phyloP scores from a whole-genome alignment of 805 yeast genomes.

The Spathaspora sp. region DNA sequence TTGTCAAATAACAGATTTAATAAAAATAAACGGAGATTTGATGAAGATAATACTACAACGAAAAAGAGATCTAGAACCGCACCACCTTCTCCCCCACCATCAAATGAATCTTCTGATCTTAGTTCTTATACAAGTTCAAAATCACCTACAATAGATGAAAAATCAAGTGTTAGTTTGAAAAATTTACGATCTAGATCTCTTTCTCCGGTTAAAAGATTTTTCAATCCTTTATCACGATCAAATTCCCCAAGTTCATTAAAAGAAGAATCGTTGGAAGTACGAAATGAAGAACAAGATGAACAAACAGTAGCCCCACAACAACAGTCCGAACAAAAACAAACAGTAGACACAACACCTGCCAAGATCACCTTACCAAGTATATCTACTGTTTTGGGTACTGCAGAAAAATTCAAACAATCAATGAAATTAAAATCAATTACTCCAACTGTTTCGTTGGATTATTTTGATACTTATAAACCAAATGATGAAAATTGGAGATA shows the following conservation, averaged over 20 bases:
- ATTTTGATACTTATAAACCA: slow-evolving; percentile 43
- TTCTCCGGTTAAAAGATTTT: slow-evolving; percentile 19
- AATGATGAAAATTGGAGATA: slow-evolving; percentile 43
- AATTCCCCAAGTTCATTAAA: slow-evolving; percentile 15
- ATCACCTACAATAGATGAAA: background rate
- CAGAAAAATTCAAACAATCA: slow-evolving; percentile 14
- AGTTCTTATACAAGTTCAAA: slow-evolving; percentile 7
- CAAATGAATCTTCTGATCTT: slow-evolving; percentile 12
- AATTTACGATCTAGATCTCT: slow-evolving; percentile 22
- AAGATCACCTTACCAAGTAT: slow-evolving; percentile 30
- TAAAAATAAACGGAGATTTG: slow-evolving; percentile 9
- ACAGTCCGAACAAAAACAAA: background rate
- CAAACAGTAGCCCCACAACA: background rate
- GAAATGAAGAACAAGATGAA: background rate
- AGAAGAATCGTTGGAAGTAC: background rate
- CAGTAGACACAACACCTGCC: background rate
- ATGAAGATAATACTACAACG: slow-evolving; percentile 3
- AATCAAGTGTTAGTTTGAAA: background rate
- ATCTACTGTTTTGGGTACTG: slow-evolving; percentile 26
- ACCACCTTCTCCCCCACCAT: slow-evolving; percentile 35
- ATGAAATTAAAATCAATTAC: slow-evolving; percentile 28
- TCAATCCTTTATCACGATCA: slow-evolving; percentile 18
- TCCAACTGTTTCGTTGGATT: slow-evolving; percentile 41
- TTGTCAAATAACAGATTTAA: background rate
- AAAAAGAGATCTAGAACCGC: slow-evolving; percentile 43